Evolutionary conservation across 306 rosid genomes (phyloP), one percentile per base, ranked within the genome.

Genomic region (Prunus armeniaca): DNA sequence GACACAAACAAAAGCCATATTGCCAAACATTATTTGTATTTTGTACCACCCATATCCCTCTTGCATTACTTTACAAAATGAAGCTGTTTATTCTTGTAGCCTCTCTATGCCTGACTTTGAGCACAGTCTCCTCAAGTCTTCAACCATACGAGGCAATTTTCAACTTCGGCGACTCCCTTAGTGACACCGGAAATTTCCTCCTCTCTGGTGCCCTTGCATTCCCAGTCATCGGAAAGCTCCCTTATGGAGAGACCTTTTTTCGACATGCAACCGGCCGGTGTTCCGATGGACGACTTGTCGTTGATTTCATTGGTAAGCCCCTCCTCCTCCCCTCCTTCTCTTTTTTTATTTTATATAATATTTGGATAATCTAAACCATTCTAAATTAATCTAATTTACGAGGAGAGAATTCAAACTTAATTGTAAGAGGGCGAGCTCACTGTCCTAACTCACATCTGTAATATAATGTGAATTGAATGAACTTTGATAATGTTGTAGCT

Each of bases 141-240:
- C 20, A 17, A 57, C 81, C 81, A 60, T 89, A 82, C 61, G 62
- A 84, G 14, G 87, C 92, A 13, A 82, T 91, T 78, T 87, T 89
- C 72, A 89, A 87, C 80, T 91, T 91, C 13, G 92, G 97, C n/a
- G 97, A 91, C 82, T 91, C 94, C 19, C 75, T 91, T 8, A 89
- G 97, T 76, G 97, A 91, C 88, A 91, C 93, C 0, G 96, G 93
- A 78, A 91, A 89, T 72, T 81, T 85, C 43, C 85, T 91, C 69
- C 84, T 72, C 38, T 86, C 92, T 1, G 89, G 89, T 13, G 83
- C 87, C 55, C 20, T 83, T 34, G 65, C 65, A 9, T 87, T 77
- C 76, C 87, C 88, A 0, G 86, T 83, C 43, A 86, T 86, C 18
- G 97, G 87, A 58, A 83, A 82, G 61, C 82, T 80, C 13, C 97